phyloP scores from a whole-genome alignment of 1,284 basidiomycete genomes.

The Heterobasidion irregulare region DNA sequence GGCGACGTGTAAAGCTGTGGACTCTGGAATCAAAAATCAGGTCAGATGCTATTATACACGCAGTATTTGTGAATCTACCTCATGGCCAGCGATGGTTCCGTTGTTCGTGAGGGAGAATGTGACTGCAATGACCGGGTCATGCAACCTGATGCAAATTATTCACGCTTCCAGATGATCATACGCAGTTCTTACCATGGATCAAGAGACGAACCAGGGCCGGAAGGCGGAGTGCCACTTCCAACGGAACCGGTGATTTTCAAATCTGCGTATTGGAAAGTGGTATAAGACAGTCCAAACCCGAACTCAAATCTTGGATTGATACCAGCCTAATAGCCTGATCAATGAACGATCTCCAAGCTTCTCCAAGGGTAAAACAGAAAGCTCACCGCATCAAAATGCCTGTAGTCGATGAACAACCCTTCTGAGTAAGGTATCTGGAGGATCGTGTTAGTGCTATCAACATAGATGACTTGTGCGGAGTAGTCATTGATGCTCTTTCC shows the following conservation, averaged over 20 bases:
- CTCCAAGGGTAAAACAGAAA: conserved; percentile 23
- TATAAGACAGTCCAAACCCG: conserved; percentile 54
- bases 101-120: conserved; percentile 39
- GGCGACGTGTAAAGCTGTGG: conserved; percentile 41
- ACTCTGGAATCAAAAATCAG: conserved; percentile 21
- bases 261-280: conserved; percentile 47
- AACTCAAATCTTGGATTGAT: conserved; percentile 54
- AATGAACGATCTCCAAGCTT: conserved; percentile 15
- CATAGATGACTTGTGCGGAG: conserved; percentile 33
- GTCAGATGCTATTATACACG: conserved; percentile 1
- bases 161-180: conserved; percentile 36
- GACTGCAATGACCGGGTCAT: conserved; percentile 35
- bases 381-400: conserved; percentile 45
- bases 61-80: conserved; percentile 21
- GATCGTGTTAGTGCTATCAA: conserved; percentile 20
- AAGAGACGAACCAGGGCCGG: conserved; percentile 38
- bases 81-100: conserved; percentile 34
- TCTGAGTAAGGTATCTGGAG: conserved; percentile 38
- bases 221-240: conserved; percentile 26
- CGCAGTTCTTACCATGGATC: conserved; percentile 31
- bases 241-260: conserved; percentile 33
- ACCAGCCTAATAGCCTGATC: conserved; percentile 18
- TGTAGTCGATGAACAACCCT: conserved; percentile 57
- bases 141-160: conserved; percentile 25
- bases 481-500: conserved; percentile 53